Base-by-base conservation (phyloP, 805 yeast genomes). In the Ogataea zsoltii region DNA sequence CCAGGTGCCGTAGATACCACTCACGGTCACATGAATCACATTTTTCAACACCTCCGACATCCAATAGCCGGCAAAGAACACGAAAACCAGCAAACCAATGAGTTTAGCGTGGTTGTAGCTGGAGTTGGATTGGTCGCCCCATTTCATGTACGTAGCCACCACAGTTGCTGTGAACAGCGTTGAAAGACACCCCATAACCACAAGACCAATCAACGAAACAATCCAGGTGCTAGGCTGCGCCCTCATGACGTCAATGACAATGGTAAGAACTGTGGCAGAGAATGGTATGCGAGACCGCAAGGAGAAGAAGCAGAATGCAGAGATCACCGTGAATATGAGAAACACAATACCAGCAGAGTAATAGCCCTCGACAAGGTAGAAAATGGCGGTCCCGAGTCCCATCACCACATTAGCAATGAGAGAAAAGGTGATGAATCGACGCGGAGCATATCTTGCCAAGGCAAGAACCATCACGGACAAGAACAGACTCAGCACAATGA, bases 1-100 rank as follows among this genome's bases (percentile, higher is more conserved):
- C 96, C 97, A 90, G 4, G 92, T 80, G n/a, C 97, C 97, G 62
- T 79, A 91, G 28, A 89, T 82, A 17, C 96, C 96, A 28, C 94
- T 78, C 40, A 88, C 83, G 1, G 94, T 80, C 18, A 84, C 84
- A 60, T 91, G 95, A 38, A 90, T 82, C 11, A 88, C 76, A 56
- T 85, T 89, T 69, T 83, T 82, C 50, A 87, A 71, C 16, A 89
- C 94, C 65, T 89, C 97, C 15, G 91, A 75, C 48, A 88, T 84
- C 63, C 83, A 86, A 60, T 79, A 89, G 13, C 96, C 96, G 7
- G 94, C 86, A 65, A 89, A 88, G 55, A 89, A 83, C 6, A 85
- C 80, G 62, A 79, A 82, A 30, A 89, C 86, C 86, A 61, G 85
- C 75, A 58, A 85, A 65, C 58, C 59, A 25, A 54, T 51, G 28